Conservation (phyloP, 192 early-diverging fungal species). For the Coemansia erecta region DNA sequence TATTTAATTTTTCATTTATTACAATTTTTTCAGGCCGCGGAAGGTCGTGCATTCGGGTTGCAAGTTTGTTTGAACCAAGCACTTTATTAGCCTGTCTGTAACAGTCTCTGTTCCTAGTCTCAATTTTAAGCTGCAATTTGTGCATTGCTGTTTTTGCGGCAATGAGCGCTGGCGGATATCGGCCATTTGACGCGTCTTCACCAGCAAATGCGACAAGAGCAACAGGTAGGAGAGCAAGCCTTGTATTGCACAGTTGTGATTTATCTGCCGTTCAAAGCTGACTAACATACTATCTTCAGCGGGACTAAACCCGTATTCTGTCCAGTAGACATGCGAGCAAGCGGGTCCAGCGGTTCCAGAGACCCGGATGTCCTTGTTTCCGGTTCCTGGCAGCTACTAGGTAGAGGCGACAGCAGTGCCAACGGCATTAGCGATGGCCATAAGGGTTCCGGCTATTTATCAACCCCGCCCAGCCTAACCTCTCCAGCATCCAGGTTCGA, state of each 20-base stretch:
- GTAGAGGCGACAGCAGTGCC: background rate
- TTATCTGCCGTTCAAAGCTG: no score
- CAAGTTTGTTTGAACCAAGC: background rate
- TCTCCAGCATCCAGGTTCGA: slow-evolving; percentile 21
- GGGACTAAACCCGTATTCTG: no score
- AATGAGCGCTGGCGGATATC: slow-evolving; percentile 45
- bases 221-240: no score
- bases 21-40: background rate
- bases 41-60: background rate
- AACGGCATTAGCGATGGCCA: background rate
- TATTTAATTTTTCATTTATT: background rate
- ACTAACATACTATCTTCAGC: background rate
- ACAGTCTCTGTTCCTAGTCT: no score
- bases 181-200: slow-evolving; percentile 30
- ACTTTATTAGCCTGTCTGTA: background rate
- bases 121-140: background rate
- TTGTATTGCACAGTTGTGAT: no score
- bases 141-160: slow-evolving; percentile 13
- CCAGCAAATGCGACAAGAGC: slow-evolving; percentile 6
- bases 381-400: no score
- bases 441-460: slow-evolving; percentile 13
- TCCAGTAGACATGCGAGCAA: no score
- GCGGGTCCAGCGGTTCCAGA: no score
- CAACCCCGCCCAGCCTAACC: slow-evolving; percentile 28
- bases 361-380: no score